phyloP scores from a whole-genome alignment of 805 yeast genomes.

The Brettanomyces anomalus region DNA sequence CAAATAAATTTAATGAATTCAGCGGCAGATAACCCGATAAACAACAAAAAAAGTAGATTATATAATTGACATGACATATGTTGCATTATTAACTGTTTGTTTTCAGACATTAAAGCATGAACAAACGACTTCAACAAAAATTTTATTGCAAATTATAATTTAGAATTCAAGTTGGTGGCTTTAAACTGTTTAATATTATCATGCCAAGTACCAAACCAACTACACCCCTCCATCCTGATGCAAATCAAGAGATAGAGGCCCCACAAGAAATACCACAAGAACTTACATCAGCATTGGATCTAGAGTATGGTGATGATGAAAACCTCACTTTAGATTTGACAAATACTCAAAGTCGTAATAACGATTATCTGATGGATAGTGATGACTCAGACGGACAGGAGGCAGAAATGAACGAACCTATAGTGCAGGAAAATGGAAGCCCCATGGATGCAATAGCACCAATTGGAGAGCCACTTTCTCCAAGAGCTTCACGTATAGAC shows the following conservation, averaged over 20 bases:
- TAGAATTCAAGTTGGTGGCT: background rate
- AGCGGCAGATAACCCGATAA: too few species aligned
- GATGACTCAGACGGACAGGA: conserved; percentile 11
- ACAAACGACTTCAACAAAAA: too few species aligned
- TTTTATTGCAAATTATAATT: background rate
- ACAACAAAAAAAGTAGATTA: too few species aligned
- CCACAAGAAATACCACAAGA: conserved; percentile 13
- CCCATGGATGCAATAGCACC: conserved; percentile 3
- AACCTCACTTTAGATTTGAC: conserved; percentile 3
- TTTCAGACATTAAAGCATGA: too few species aligned
- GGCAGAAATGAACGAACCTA: background rate
- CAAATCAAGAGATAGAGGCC: conserved; percentile 19
- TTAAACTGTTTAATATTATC: background rate
- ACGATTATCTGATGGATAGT: conserved; percentile 13
- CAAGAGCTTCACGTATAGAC: background rate
- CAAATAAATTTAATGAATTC: too few species aligned
- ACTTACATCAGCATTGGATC: conserved; percentile 18
- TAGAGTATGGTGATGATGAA: conserved; percentile 10
- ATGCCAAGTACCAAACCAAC: conserved; percentile 8
- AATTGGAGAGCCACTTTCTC: conserved; percentile 1
- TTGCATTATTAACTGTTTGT: too few species aligned
- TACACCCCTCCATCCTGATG: conserved; percentile 22
- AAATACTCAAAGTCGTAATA: conserved; percentile 7
- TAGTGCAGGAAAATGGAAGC: conserved; percentile 3
- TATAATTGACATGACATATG: too few species aligned